Percentiles rank a stretch among this genome's conserved stretches.
Evolutionary conservation across 2,329 filamentous ascomycete genomes (phyloP).

Genomic region (Fusarium virguliforme): DNA sequence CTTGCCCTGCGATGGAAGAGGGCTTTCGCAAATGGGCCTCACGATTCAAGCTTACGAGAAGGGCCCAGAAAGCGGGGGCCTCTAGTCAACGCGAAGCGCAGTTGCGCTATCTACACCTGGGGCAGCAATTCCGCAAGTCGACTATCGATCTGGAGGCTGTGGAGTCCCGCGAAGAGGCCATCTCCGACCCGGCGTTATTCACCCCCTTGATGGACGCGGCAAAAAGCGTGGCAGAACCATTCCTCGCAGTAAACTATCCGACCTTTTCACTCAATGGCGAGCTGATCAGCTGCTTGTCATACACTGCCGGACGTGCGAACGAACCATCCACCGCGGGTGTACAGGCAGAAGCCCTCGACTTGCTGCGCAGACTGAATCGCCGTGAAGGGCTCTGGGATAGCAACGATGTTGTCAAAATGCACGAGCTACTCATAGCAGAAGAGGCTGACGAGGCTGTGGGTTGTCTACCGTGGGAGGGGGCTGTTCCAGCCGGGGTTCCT

Average conservation of each 20-base stretch:
- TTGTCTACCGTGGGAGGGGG: neutral
- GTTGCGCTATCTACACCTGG: neutral
- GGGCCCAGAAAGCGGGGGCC: neutral
- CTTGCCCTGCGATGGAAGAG: neutral
- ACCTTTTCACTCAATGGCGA: neutral
- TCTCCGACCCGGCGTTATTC: neutral
- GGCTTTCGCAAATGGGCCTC: neutral
- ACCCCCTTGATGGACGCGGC: neutral
- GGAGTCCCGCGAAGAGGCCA: neutral
- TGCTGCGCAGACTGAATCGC: neutral
- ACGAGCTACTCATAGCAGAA: neutral
- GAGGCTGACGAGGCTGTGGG: neutral
- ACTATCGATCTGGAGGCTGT: neutral
- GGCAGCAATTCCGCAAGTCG: neutral
- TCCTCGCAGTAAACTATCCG: neutral
- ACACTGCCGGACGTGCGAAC: neutral
- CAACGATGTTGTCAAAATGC: neutral
- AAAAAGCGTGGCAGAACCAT: neutral
- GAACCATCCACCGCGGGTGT: neutral
- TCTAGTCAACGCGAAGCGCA: neutral
- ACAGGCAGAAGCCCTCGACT: neutral
- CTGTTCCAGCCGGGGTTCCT: neutral
- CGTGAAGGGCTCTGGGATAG: constrained; percentile 4
- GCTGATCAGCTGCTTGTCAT: neutral
- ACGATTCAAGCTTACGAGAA: neutral